Evolutionary conservation across 345 rosid species (phyloP).

Genomic region (Aquilaria yunnanensis): DNA sequence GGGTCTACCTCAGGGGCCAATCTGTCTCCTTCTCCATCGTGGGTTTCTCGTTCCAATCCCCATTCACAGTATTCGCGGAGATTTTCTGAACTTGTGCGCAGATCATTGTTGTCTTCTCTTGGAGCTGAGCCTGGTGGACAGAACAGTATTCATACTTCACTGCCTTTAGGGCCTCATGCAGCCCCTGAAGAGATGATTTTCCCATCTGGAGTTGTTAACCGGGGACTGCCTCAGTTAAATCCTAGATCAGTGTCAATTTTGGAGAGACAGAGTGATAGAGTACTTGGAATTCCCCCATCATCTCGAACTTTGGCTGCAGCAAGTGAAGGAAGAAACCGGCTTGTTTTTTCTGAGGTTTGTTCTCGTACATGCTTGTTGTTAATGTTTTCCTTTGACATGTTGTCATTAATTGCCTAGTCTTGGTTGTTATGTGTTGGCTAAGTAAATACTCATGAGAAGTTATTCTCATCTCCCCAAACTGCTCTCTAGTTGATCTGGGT

Average conservation of each 20-base stretch:
- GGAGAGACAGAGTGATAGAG: conserved; percentile 60
- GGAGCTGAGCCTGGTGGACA: conserved; percentile 39
- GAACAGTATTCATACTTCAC: conserved; percentile 28
- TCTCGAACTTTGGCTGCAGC: conserved; percentile 47
- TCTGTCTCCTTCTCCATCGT: conserved; percentile 40
- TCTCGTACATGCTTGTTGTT: conserved; percentile 10
- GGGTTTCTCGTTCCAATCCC: conserved; percentile 44
- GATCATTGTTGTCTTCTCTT: conserved; percentile 50
- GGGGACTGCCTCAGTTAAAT: conserved; percentile 34
- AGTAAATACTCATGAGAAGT: no score
- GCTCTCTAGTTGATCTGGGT: no score
- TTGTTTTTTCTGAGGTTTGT: conserved; percentile 71
- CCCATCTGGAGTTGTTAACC: conserved; percentile 47
- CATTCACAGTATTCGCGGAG: conserved; percentile 42
- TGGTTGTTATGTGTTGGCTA: no score
- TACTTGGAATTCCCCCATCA: conserved; percentile 45
- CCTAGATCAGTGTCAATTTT: conserved; percentile 51
- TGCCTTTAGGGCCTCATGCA: conserved; percentile 31
- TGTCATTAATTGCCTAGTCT: no score
- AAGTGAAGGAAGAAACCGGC: conserved; percentile 70
- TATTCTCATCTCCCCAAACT: no score
- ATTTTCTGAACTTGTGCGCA: conserved; percentile 50
- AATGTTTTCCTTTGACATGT: conserved; percentile 1
- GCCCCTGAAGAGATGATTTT: conserved; percentile 35
- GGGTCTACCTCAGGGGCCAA: conserved; percentile 40